Evolutionary conservation across 75 land plant species (phyloP).

Genomic region (Picea glauca): DNA sequence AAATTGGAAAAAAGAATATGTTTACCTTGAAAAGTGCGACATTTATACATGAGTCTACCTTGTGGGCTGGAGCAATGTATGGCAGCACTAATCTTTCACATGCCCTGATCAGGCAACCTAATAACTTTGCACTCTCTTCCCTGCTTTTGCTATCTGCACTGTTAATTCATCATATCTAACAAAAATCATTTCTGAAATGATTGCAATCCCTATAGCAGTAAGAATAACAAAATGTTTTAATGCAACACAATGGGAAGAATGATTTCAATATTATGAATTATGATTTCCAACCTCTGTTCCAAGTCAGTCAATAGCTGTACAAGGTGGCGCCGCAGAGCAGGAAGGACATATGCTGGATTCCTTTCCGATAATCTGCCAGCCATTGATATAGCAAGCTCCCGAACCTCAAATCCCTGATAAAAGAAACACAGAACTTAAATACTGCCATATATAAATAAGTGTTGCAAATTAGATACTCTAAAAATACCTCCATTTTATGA

Average conservation of each 20-base stretch:
- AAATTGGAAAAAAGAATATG: not conserved
- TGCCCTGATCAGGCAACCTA: conserved; percentile 85
- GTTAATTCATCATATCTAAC: conserved; percentile 20
- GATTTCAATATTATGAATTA: not conserved
- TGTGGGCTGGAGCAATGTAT: conserved; percentile 92
- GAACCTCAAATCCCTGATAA: conserved; percentile 71
- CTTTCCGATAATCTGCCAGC: conserved; percentile 91
- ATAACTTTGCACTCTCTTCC: conserved; percentile 95
- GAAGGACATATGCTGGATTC: conserved; percentile 98
- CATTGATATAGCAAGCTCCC: conserved; percentile 77
- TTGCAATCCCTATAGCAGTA: not conserved
- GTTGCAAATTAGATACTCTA: not conserved
- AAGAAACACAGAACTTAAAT: not conserved
- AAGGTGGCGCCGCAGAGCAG: conserved; percentile 96
- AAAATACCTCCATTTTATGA: not conserved
- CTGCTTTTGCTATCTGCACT: conserved; percentile 94
- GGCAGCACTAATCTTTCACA: conserved; percentile 90
- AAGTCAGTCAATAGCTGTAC: conserved; percentile 87
- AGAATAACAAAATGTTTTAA: not conserved
- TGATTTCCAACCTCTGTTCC: conserved; percentile 61
- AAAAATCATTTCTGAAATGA: not conserved
- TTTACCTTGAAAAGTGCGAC: not conserved
- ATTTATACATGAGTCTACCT: conserved; percentile 37
- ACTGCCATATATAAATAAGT: not conserved
- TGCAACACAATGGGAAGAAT: not conserved